These are phyloP conservation scores for Hypsizygus marmoreus DNA, from an alignment of 768 basidiomycete species.

Conservation along the genomic window DNA sequence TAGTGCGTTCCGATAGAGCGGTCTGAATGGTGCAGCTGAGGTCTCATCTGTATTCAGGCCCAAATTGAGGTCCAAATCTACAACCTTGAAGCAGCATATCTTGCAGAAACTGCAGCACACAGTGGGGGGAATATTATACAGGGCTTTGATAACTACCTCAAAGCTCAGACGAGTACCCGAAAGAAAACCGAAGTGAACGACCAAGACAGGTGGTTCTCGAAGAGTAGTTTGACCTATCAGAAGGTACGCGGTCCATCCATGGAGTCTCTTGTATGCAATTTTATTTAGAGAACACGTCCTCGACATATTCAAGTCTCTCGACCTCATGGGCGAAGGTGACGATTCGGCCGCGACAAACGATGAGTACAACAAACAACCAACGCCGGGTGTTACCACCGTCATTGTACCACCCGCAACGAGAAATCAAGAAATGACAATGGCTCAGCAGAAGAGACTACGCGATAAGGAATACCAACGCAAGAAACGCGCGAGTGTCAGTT, in stretches of 20 bases:
- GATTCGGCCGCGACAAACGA: constrained; percentile 56
- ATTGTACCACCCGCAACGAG: constrained; percentile 74
- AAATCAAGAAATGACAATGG: constrained; percentile 65
- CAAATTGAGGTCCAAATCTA: constrained; percentile 79
- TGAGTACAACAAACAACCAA: constrained; percentile 67
- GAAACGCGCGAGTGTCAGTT: constrained; percentile 67
- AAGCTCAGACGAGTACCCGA: constrained; percentile 67
- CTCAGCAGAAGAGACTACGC: constrained; percentile 75
- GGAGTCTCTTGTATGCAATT: constrained; percentile 10
- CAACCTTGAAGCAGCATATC: constrained; percentile 72
- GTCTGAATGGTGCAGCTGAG: constrained; percentile 3
- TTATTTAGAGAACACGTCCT: not conserved
- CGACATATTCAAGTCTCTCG: constrained; percentile 59
- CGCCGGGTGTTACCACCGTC: constrained; percentile 74
- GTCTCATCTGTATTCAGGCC: constrained; percentile 46
- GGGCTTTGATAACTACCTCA: constrained; percentile 86
- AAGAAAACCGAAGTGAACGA: constrained; percentile 78
- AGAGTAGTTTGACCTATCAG: constrained; percentile 74
- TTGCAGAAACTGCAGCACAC: constrained; percentile 74
- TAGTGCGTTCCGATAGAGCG: constrained; percentile 47
- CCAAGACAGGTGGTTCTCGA: constrained; percentile 79
- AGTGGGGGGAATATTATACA: constrained; percentile 87
- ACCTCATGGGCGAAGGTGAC: constrained; percentile 73
- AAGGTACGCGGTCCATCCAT: constrained; percentile 49
- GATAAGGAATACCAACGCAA: constrained; percentile 81